Percentiles rank a stretch among this genome's conserved stretches.
These are phyloP conservation scores for Trametes hirsuta DNA, from an alignment of 1,284 basidiomycete genomes.

Conservation along the genomic window DNA sequence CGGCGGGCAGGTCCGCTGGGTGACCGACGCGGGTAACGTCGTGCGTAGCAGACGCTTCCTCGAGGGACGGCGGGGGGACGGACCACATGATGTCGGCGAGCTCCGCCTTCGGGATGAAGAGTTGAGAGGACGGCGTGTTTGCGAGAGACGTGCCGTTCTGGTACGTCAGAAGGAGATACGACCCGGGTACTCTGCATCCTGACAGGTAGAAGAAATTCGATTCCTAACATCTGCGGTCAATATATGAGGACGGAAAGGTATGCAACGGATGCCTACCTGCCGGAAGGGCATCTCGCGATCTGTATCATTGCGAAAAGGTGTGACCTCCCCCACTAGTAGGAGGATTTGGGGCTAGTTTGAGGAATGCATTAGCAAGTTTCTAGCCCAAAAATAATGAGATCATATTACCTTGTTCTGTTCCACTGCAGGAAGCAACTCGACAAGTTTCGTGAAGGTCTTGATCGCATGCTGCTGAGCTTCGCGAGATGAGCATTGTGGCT, in stretches of 20 bases:
- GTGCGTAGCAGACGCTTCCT: conserved; percentile 56
- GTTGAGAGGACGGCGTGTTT: conserved; percentile 51
- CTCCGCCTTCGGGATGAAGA: conserved; percentile 78
- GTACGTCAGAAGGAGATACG: conserved; percentile 69
- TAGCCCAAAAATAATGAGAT: background rate
- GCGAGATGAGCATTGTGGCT: background rate
- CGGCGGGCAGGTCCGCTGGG: conserved; percentile 49
- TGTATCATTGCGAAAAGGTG: conserved; percentile 81
- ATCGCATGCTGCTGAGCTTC: conserved; percentile 51
- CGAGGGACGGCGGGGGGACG: conserved; percentile 75
- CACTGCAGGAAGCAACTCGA: conserved; percentile 47
- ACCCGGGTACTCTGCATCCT: conserved; percentile 74
- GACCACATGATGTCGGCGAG: conserved; percentile 84
- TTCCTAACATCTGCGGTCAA: conserved; percentile 47
- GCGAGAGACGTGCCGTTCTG: conserved; percentile 52
- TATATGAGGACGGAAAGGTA: background rate
- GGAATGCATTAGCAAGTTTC: background rate
- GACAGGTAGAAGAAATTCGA: conserved; percentile 90
- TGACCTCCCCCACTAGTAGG: conserved; percentile 61
- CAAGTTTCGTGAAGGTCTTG: conserved; percentile 53
- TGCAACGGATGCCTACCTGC: conserved; percentile 35
- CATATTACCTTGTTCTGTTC: conserved; percentile 54
- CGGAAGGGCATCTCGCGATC: conserved; percentile 85
- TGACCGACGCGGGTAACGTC: conserved; percentile 63
- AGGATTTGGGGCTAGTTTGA: conserved; percentile 60